Evolutionary conservation across 345 rosid genomes (phyloP), one percentile per base, ranked within the genome.

Genomic region (Brassica cretica): DNA sequence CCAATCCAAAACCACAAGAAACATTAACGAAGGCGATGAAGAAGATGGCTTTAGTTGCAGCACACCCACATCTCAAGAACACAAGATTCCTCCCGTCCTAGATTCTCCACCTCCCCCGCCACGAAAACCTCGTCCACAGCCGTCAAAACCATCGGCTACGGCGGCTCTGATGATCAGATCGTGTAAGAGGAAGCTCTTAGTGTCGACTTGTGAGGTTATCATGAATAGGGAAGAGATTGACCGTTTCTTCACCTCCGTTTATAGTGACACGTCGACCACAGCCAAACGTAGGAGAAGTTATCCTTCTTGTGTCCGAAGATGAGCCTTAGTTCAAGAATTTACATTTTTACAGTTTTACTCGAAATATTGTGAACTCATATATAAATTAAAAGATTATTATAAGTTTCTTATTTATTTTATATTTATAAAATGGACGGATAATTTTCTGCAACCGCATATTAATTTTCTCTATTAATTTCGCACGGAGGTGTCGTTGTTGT

Each of bases 61-160:
- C 33, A 79, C 82, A 63, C 82, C 82, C 9, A 79, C 82, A 16
- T 74, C 82, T 0, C 65, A 79, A 74, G 82, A 79, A 74, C 75
- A 79, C 70, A 79, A 73, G 66, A 79, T 79, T 73, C 82, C 82
- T 6, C 6, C 78, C 29, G 37, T 74, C 5, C 5, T 35, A 0
- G 78, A 73, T 55, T 79, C 78, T 37, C 82, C 82, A 56, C 82
- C 82, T 60, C 82, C 78, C 25, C 74, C 82, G 6, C 82, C 82
- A 6, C 8, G 78, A 18, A 79, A 79, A 79, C 77, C 77, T 6
- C 71, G 66, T 11, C 44, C 61, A 55, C 76, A 46, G 21, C 81
- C 77, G 32, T 78, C 63, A 30, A 63, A 66, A 66, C 71, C 82
- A 19, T 68, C 78, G 35, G 74, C 74, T 21, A 68, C 78, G 70